phyloP scores from a whole-genome alignment of 139 green algal genomes.

The Chlamydomonas sphaeroides region DNA sequence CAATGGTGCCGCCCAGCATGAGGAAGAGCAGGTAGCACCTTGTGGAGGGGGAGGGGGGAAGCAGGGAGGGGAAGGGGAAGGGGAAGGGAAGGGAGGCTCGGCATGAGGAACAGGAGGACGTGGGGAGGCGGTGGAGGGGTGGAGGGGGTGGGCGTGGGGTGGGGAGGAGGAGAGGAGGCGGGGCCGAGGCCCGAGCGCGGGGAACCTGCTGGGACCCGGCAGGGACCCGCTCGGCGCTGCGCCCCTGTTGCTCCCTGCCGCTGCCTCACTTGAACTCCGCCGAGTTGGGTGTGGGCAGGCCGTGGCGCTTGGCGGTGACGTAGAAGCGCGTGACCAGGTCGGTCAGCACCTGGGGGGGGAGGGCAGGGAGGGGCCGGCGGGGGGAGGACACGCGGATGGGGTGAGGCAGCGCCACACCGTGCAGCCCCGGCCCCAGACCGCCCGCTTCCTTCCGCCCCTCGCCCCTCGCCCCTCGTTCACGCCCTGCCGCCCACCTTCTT shows the following conservation, averaged over 20 bases:
- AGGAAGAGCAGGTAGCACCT: conserved; percentile 41
- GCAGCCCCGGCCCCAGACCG: too few relatives aligned
- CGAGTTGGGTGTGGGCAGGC: conserved; percentile 22
- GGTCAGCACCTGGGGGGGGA: conserved; percentile 11
- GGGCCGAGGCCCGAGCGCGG: too few relatives aligned
- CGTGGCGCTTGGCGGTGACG: background rate
- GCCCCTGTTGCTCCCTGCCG: too few relatives aligned
- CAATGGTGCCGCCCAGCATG: conserved; percentile 39
- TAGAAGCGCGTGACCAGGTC: conserved; percentile 41
- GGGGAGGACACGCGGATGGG: background rate
- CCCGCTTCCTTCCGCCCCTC: background rate
- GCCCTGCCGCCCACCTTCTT: conserved; percentile 29
- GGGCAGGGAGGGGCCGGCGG: background rate
- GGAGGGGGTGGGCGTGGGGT: too few relatives aligned
- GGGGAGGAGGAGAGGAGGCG: too few relatives aligned
- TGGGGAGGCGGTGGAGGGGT: too few relatives aligned
- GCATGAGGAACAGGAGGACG: too few relatives aligned
- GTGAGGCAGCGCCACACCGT: too few relatives aligned
- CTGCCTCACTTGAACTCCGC: conserved; percentile 28
- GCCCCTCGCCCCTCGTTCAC: too few relatives aligned
- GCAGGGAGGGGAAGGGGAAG: background rate
- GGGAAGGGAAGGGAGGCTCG: too few relatives aligned
- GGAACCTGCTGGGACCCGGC: too few relatives aligned
- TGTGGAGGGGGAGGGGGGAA: background rate
- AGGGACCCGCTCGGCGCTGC: too few relatives aligned